Base-by-base conservation (phyloP, 1,284 basidiomycete species). In the Rugosomyces carneus region DNA sequence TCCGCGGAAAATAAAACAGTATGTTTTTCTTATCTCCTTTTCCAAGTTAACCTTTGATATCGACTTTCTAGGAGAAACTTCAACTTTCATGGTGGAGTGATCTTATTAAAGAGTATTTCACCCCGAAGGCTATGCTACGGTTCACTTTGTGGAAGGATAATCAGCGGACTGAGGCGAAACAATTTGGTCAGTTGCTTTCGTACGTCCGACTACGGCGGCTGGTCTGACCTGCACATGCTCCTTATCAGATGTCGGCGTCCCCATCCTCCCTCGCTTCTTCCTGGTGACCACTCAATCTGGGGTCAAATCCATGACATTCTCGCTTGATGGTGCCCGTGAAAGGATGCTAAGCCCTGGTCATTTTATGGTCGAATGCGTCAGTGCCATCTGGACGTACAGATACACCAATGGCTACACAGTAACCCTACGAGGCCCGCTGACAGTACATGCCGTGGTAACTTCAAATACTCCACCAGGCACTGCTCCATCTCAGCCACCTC, bases 71-170 rank as follows among this genome's bases (percentile, higher is more conserved):
- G 37, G 60, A 83, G 73, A 81, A 81, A 72, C 59, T 78, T 42
- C 71, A 76, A 53, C 63, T 82, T 40, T 67, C 72, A 11, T 83
- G 74, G 67, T 89, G 87, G 87, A 69, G 68, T 8, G 65, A 66
- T 1, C 53, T 85, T 19, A 73, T 87, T 48, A 69, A 69, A 37
- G 75, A 79, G 9, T 89, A 78, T 54, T 89, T 88, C 57, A 75
- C 76, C 7, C 71, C 75, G 1, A 76, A 75, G 49, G 79, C 84
- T 13, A 63, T 75, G 37, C 76, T 88, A 73, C 84, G 81, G 60
- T 71, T 89, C 52, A 88, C 84, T 5, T 63, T 89, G 19, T 89
- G 86, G 86, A 86, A 85, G 60, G 85, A 88, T 60, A 87, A 82
- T 55, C 76, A 80, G 56, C 72, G 70, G 53, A 74, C 71, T 31